Evolutionary conservation across 2,329 filamentous ascomycete genomes (phyloP).

Genomic region (Paracoccidioides lutzii): DNA sequence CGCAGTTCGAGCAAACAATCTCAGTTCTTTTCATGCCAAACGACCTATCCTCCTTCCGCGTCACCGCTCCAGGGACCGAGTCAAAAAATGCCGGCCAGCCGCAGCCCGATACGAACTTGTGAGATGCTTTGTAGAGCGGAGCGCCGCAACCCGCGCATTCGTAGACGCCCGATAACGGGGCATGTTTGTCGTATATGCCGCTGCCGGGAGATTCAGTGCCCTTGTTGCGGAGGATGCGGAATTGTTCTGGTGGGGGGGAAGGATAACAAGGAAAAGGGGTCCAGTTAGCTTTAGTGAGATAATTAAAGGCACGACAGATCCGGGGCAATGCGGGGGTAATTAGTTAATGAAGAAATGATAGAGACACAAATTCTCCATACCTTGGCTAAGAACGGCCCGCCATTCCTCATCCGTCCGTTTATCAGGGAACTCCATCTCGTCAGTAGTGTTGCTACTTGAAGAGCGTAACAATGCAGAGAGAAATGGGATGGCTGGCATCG

Average conservation of each 20-base stretch:
- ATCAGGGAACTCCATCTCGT: slow-evolving; percentile 38
- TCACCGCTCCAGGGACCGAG: slow-evolving; percentile 80
- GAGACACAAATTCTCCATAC: slow-evolving; percentile 29
- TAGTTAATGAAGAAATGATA: too few relatives aligned
- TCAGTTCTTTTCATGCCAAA: slow-evolving; percentile 80
- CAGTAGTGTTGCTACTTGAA: slow-evolving; percentile 33
- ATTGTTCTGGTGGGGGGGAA: slow-evolving; percentile 58
- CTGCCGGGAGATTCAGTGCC: slow-evolving; percentile 74
- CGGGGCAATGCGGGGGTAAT: slow-evolving; percentile 15
- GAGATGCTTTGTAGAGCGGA: slow-evolving; percentile 80
- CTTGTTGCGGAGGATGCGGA: slow-evolving; percentile 81
- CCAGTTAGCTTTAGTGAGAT: neutral
- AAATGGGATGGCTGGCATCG: slow-evolving; percentile 70
- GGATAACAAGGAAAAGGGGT: neutral
- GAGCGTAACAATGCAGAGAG: slow-evolving; percentile 62
- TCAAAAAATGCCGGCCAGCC: slow-evolving; percentile 99
- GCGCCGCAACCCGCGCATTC: slow-evolving; percentile 74
- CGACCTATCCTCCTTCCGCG: slow-evolving; percentile 59
- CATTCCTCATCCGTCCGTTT: slow-evolving; percentile 73
- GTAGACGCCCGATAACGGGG: slow-evolving; percentile 64
- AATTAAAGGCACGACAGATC: neutral
- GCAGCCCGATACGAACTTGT: slow-evolving; percentile 94
- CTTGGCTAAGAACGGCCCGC: slow-evolving; percentile 67
- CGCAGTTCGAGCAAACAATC: slow-evolving; percentile 90
- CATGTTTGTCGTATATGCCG: slow-evolving; percentile 80